A percentile compares a stretch with the other conserved stretches of the same genome.
Conservation (phyloP, 495 filamentous ascomycete genomes). For the Jackrogersella minutella region DNA sequence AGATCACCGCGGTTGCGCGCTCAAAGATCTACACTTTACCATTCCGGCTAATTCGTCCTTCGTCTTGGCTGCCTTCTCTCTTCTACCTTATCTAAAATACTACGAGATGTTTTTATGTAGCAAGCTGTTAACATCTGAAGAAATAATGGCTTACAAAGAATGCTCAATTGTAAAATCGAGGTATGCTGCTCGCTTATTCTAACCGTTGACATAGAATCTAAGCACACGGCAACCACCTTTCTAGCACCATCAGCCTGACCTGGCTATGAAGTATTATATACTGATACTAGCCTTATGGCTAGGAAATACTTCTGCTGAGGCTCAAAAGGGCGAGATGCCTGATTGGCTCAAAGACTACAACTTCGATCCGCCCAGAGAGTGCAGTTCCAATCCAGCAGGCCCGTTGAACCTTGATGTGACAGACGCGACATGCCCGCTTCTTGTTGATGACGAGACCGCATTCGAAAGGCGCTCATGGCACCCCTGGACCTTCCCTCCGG, state of each 20-base stretch:
- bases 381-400: conserved; percentile 36
- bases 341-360: conserved; percentile 35
- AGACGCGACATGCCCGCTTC: conserved; percentile 26
- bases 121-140: conserved; percentile 25
- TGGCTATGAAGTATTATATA: conserved; percentile 14
- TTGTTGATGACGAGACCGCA: conserved; percentile 40
- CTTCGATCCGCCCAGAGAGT: conserved; percentile 24
- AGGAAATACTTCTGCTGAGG: background rate
- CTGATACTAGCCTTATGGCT: conserved; percentile 16
- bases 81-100: conserved; percentile 3
- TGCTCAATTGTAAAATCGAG: background rate
- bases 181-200: conserved; percentile 3
- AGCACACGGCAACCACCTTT: background rate
- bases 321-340: conserved; percentile 13
- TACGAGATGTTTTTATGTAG: conserved; percentile 10
- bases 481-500: conserved; percentile 48
- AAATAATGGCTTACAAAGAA: conserved; percentile 6
- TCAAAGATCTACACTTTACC: conserved; percentile 38
- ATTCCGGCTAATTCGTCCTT: conserved; percentile 33
- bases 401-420: conserved; percentile 18
- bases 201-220: background rate
- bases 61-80: conserved; percentile 27
- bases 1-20: background rate
- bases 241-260: background rate
- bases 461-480: conserved; percentile 24